Conservation (phyloP, 805 yeast species). For the Zygoascus flipseniorum region DNA sequence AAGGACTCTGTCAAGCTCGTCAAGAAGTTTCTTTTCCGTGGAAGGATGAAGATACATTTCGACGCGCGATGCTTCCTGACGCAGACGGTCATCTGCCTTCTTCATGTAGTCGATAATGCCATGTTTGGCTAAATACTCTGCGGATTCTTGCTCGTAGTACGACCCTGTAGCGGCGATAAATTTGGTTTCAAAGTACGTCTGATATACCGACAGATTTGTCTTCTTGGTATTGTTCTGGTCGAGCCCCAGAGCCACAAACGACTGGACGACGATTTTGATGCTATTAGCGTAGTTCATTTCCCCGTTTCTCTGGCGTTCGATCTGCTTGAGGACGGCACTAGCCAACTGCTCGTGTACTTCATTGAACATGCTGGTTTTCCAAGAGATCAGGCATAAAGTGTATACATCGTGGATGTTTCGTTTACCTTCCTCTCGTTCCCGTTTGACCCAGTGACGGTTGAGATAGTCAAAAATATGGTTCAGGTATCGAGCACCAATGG, state of each 20-base stretch:
- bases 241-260: conserved; percentile 83
- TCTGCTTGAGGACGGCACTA: conserved; percentile 63
- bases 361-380: conserved; percentile 79
- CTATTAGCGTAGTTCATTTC: conserved; percentile 59
- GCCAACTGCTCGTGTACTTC: conserved; percentile 54
- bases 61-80: conserved; percentile 74
- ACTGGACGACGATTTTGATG: conserved; percentile 67
- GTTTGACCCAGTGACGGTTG: conserved; percentile 95
- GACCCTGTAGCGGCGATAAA: conserved; percentile 51
- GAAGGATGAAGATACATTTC: conserved; percentile 77
- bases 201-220: conserved; percentile 72
- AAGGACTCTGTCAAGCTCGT: conserved; percentile 64
- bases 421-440: conserved; percentile 90
- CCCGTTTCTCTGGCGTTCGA: conserved; percentile 72
- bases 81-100: conserved; percentile 73
- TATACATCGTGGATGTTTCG: conserved; percentile 85
- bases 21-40: conserved; percentile 69
- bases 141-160: conserved; percentile 63
- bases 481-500: conserved; percentile 84
- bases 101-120: conserved; percentile 86
- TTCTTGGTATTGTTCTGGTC: conserved; percentile 86
- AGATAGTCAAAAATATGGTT: conserved; percentile 92
- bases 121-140: conserved; percentile 55
- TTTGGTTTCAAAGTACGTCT: conserved; percentile 64
- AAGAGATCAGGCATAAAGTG: conserved; percentile 75